Evolutionary conservation across 2,329 filamentous ascomycete species (phyloP), one percentile per base, ranked within the genome.

Genomic region (Fusarium scirpi): DNA sequence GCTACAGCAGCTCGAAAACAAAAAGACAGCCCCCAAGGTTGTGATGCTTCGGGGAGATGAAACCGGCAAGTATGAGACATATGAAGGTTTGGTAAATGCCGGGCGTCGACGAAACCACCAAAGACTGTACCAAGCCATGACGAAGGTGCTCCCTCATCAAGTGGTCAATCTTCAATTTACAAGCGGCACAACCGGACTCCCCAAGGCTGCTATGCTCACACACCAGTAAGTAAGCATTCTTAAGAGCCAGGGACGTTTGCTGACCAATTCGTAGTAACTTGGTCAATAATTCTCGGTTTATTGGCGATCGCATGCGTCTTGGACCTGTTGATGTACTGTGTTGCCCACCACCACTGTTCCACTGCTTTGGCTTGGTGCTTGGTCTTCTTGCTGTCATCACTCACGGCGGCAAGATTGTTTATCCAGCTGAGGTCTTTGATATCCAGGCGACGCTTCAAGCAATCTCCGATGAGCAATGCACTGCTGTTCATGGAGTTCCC

Each of bases 311-410:
- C 45, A 92, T 94, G 90, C 85, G 87, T 8, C 84, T 95, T 18
- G 89, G 87, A 0, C 81, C 87, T 5, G 82, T 84, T 47, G 92
- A 94, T 75, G 83, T 90, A 10, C 84, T 96, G 13, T 95, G 92
- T 82, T 96, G 93, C 78, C 92, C 92, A 5, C 92, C 93, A 0
- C 93, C 93, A 0, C 85, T 96, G 6, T 96, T 96, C 83, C 93
- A 96, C 82, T 95, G 92, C 82, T 95, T 95, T 76, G 92, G 92
- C 3, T 86, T 95, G 10, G 92, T 94, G 2, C 87, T 94, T 5
- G 92, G 92, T 11, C 84, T 94, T 46, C 85, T 94, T 58, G 90
- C 91, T 3, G 85, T 89, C 45, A 80, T 94, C 55, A 94, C 91
- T 0, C 92, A 94, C 77, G 92, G 92, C 48, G 88, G 88, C 41